These are phyloP conservation scores for Hymenotorrendiella dingleyae DNA, from an alignment of 2,329 filamentous ascomycete genomes.

Conservation along the genomic window DNA sequence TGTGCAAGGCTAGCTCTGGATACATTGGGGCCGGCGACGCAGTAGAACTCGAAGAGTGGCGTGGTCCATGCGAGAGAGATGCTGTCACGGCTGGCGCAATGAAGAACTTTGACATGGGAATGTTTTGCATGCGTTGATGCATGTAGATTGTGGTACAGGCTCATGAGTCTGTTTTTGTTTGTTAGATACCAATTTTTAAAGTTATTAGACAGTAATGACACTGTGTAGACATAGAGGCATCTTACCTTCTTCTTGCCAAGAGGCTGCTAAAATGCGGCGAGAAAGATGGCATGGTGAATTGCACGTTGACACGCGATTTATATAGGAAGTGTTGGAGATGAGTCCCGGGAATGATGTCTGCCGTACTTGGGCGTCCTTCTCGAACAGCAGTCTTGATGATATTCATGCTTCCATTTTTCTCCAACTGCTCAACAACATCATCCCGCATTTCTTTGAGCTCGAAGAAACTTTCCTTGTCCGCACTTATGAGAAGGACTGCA, in stretches of 20 bases:
- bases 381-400: constrained; percentile 67
- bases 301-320: constrained; percentile 90
- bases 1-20: constrained; percentile 65
- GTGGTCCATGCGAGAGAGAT: constrained; percentile 88
- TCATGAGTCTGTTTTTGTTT: constrained; percentile 55
- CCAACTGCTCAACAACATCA: constrained; percentile 60
- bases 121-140: constrained; percentile 78
- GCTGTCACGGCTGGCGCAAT: constrained; percentile 67
- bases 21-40: constrained; percentile 74
- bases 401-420: constrained; percentile 67
- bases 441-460: constrained; percentile 71
- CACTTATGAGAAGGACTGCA: constrained; percentile 88
- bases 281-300: constrained; percentile 87
- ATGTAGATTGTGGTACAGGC: constrained; percentile 80
- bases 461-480: constrained; percentile 91
- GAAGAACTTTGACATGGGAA: constrained; percentile 78
- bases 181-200: constrained; percentile 6
- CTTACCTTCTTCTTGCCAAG: constrained; percentile 56
- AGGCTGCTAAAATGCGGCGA: constrained; percentile 58
- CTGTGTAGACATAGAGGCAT: constrained; percentile 6
- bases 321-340: constrained; percentile 89
- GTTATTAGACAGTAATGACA: not conserved
- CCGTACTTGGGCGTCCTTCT: constrained; percentile 63
- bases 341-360: constrained; percentile 73
- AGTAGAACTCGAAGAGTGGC: constrained; percentile 88